phyloP scores from a whole-genome alignment of 2,329 filamentous ascomycete genomes.

The Dothiorella sarmentorum region DNA sequence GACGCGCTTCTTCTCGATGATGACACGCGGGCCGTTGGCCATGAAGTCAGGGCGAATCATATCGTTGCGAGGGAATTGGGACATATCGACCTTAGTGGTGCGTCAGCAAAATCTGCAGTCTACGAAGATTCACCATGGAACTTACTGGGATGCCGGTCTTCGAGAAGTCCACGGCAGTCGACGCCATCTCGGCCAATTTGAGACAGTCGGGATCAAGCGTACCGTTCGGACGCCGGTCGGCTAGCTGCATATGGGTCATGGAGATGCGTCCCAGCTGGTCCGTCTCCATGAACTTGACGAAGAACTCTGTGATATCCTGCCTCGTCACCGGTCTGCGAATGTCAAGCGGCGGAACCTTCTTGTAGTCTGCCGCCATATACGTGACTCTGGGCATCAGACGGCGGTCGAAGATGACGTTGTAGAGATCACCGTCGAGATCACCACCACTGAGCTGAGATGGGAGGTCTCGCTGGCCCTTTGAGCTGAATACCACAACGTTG shows the following conservation, averaged over 20 bases:
- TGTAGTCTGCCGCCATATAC: slow-evolving; percentile 67
- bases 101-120: neutral
- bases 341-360: slow-evolving; percentile 52
- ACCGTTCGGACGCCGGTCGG: slow-evolving; percentile 34
- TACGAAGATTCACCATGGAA: no score
- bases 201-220: slow-evolving; percentile 35
- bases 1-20: slow-evolving; percentile 33
- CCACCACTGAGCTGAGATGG: slow-evolving; percentile 77
- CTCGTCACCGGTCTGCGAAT: slow-evolving; percentile 59
- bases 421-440: slow-evolving; percentile 80
- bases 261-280: slow-evolving; percentile 44
- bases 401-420: slow-evolving; percentile 72
- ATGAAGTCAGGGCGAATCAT: slow-evolving; percentile 51
- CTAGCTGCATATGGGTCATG: slow-evolving; percentile 40
- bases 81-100: slow-evolving; percentile 19
- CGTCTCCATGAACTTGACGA: slow-evolving; percentile 56
- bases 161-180: slow-evolving; percentile 37
- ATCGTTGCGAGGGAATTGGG: slow-evolving; percentile 21
- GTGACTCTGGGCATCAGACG: slow-evolving; percentile 44
- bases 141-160: slow-evolving; percentile 56
- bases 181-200: slow-evolving; percentile 39
- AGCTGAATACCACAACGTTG: slow-evolving; percentile 79
- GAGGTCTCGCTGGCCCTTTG: slow-evolving; percentile 66
- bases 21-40: slow-evolving; percentile 46
- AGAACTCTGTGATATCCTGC: slow-evolving; percentile 74